Base-by-base conservation (phyloP, 192 early-diverging fungal species). In the Lunasporangiospora selenospora region DNA sequence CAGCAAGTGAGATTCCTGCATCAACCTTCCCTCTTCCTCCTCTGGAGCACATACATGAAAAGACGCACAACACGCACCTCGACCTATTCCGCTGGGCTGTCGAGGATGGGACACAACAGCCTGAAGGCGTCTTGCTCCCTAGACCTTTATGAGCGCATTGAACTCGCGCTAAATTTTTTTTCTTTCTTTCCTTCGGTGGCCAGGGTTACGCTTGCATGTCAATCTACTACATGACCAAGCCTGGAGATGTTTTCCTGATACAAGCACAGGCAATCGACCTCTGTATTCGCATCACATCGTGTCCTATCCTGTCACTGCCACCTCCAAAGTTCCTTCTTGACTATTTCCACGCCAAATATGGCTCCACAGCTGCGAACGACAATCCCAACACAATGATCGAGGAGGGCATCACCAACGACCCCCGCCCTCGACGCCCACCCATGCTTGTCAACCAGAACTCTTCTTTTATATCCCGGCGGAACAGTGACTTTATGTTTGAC, bases 381-480 rank as follows among this genome's bases (percentile, higher is more conserved):
- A 61, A 73, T 40, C 69, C 61, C 7, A 50, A 63, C 30, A 73
- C 69, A 18, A 73, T 73, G 61, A 52, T 73, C 30, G 69, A 73
- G 21, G 61, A 63, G 11, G 69, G 69, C 34, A 73, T 73, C 36
- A 73, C 69, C 9, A 73, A 58, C 29, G 49, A 73, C 47, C 69
- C 69, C 1, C 53, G 60, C 13, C 69, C 69, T 1, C 19, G 60
- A 8, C 30, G 69, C 18, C 69, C 69, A 1, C 39, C 60, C 9
- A 63, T 73, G 60, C 55, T 73, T 1, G 59, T 62, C 40, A 58
- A 23, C 32, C 53, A 58, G n/a, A 19, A 34, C 8, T 39, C 48
- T 3, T 46, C 53, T 0, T 45, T 19, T 40, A 37, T 50, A 0
- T 45, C 49, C 6, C 33, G 48, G 4, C 69, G 69, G 12, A 32